Conservation (phyloP, 164 flowering plant species). For the Tinospora cordifolia region DNA sequence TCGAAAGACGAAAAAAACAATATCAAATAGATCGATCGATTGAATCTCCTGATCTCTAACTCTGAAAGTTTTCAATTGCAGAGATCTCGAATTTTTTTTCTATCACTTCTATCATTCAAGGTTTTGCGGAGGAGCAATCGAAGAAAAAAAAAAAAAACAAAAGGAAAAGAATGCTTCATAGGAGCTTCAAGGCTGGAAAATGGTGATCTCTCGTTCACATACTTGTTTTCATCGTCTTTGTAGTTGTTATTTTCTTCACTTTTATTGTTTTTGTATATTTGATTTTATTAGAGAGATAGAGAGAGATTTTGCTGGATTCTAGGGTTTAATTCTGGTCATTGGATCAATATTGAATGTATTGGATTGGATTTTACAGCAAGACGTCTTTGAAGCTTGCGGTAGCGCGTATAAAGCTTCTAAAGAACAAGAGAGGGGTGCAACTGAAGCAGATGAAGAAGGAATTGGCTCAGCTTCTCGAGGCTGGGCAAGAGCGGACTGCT, state of each 20-base stretch:
- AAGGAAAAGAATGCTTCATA: conserved; percentile 39
- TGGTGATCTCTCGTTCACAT: conserved; percentile 36
- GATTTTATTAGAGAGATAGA: neutral
- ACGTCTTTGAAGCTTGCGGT: conserved; percentile 67
- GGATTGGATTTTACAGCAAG: conserved; percentile 55
- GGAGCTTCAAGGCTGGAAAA: conserved; percentile 81
- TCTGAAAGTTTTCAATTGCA: neutral
- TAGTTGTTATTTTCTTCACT: neutral
- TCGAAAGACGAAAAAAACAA: no score
- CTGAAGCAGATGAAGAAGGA: conserved; percentile 68
- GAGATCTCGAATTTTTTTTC: neutral
- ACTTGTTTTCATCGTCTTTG: neutral
- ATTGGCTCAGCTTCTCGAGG: conserved; percentile 71
- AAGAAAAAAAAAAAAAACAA: neutral
- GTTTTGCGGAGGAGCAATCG: neutral
- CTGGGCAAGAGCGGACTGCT: conserved; percentile 80
- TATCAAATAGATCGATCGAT: no score
- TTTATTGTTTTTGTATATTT: neutral
- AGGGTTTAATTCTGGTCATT: conserved; percentile 10
- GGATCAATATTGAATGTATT: conserved; percentile 5
- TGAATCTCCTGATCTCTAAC: no score
- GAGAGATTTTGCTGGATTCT: neutral
- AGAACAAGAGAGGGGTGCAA: conserved; percentile 66
- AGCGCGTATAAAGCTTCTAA: conserved; percentile 75
- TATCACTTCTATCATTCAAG: neutral